phyloP scores from a whole-genome alignment of 805 yeast species.

The Ogataea saltuana region DNA sequence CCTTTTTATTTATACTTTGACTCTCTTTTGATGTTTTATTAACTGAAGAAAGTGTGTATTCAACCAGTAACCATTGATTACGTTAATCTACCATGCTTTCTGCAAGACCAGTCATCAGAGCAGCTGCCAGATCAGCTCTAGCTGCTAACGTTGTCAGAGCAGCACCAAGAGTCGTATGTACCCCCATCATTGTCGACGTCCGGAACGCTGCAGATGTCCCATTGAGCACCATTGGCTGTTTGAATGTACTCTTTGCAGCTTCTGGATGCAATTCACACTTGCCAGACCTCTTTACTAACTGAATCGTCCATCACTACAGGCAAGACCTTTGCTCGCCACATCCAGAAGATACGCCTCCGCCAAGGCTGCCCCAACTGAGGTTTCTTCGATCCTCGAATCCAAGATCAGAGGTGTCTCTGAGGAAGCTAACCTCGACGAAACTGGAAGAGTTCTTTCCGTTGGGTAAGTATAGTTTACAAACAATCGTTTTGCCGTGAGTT shows the following conservation, averaged over 20 bases:
- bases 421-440: conserved; percentile 96
- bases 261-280: neutral
- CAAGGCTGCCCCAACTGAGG: conserved; percentile 99
- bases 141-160: conserved; percentile 51
- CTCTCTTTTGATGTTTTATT: conserved; percentile 6
- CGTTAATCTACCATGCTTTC: conserved; percentile 58
- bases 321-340: conserved; percentile 67
- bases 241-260: neutral
- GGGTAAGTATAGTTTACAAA: conserved; percentile 59
- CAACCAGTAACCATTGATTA: conserved; percentile 16
- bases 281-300: conserved; percentile 18
- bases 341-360: conserved; percentile 87
- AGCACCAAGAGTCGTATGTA: conserved; percentile 48
- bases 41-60: conserved; percentile 8
- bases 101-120: conserved; percentile 81
- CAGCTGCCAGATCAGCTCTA: conserved; percentile 78
- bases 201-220: neutral
- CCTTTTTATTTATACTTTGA: conserved; percentile 18
- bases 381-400: conserved; percentile 97
- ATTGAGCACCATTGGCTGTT: conserved; percentile 2
- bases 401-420: conserved; percentile 99
- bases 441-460: conserved; percentile 98
- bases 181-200: neutral
- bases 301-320: conserved; percentile 41
- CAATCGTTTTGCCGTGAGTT: neutral